Conservation (phyloP, 805 yeast genomes). For the Saturnispora bothae region DNA sequence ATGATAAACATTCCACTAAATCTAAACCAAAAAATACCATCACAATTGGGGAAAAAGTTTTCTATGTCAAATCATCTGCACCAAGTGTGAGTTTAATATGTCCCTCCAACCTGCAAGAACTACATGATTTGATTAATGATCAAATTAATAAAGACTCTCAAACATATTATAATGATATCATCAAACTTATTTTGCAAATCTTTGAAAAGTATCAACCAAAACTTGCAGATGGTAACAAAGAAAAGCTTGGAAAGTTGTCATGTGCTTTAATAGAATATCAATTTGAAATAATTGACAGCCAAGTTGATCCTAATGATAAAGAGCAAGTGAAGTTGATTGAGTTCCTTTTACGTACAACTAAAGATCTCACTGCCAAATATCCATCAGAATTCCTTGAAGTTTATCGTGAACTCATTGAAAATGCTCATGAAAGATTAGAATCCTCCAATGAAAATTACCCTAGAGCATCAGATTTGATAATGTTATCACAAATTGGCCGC, state of each 20-base stretch:
- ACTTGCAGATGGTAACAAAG: conserved; percentile 73
- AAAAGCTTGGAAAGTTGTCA: conserved; percentile 53
- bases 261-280: conserved; percentile 55
- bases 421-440: conserved; percentile 45
- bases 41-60: conserved; percentile 26
- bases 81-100: conserved; percentile 26
- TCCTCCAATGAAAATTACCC: conserved; percentile 21
- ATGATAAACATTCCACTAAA: conserved; percentile 19
- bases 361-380: conserved; percentile 53
- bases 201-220: conserved; percentile 61
- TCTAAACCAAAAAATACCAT: conserved; percentile 17
- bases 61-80: conserved; percentile 15
- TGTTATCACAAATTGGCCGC: conserved; percentile 62
- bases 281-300: conserved; percentile 35
- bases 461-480: conserved; percentile 46
- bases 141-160: conserved; percentile 12
- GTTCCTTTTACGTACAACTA: conserved; percentile 35
- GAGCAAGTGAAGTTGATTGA: conserved; percentile 25
- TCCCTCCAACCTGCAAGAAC: conserved; percentile 39
- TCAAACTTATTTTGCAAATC: conserved; percentile 42
- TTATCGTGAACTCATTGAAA: conserved; percentile 45
- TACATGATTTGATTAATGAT: conserved; percentile 23
- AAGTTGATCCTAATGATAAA: conserved; percentile 18
- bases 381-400: conserved; percentile 52
- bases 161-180: conserved; percentile 32